Evolutionary conservation across 2,329 filamentous ascomycete species (phyloP).

Genomic region (Ceratocystis papillata): DNA sequence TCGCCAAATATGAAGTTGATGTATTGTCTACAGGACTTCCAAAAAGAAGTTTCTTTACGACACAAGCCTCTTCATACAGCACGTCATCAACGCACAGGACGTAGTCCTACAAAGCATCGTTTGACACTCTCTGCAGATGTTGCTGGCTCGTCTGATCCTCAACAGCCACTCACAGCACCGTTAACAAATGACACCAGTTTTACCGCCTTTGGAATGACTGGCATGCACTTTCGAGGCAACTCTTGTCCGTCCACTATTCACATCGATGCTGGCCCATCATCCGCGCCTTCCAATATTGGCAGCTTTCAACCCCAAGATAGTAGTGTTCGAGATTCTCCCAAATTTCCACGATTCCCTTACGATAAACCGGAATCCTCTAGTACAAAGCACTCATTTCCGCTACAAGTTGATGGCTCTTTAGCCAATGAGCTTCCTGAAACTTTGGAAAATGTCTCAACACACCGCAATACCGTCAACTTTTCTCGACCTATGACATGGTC

Average conservation of each 20-base stretch:
- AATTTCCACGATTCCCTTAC: constrained; percentile 36
- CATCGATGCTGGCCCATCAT: constrained; percentile 53
- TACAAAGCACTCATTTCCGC: neutral
- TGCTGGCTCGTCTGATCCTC: constrained; percentile 39
- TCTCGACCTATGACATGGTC: constrained; percentile 26
- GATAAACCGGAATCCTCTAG: constrained; percentile 23
- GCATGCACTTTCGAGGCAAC: constrained; percentile 40
- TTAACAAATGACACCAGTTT: constrained; percentile 41
- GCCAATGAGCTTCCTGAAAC: neutral
- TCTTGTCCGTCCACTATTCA: constrained; percentile 42
- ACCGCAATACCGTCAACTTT: constrained; percentile 16
- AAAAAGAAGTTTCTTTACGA: constrained; percentile 49
- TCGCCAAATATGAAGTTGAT: constrained; percentile 87
- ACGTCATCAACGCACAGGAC: constrained; percentile 40
- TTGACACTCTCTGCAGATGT: constrained; percentile 50
- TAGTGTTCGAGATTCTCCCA: constrained; percentile 32
- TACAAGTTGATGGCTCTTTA: neutral
- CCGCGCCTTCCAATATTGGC: constrained; percentile 46
- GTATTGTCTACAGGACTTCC: constrained; percentile 78
- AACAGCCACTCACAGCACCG: constrained; percentile 51
- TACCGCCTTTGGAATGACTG: constrained; percentile 23
- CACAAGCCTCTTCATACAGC: constrained; percentile 38
- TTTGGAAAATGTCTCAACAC: neutral
- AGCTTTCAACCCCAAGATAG: constrained; percentile 48
- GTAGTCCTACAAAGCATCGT: constrained; percentile 50